A percentile compares a stretch with the other conserved stretches of the same genome.
Evolutionary conservation across 371 early-diverging fungal genomes (phyloP).

Genomic region (Parasitella parasitica): DNA sequence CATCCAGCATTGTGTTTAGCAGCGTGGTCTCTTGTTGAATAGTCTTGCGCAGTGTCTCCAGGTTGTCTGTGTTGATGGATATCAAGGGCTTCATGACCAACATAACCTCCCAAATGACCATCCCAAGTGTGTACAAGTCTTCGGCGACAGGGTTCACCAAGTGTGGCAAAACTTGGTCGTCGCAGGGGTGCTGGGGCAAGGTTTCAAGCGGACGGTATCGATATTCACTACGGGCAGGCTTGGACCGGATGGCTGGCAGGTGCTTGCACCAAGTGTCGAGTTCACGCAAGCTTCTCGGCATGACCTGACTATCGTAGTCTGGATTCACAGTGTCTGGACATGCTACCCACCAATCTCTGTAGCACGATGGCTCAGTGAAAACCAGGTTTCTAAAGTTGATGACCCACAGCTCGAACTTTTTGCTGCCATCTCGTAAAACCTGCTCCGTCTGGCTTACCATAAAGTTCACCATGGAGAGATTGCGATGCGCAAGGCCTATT

Average conservation of each 20-base stretch:
- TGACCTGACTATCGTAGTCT: conserved; percentile 27
- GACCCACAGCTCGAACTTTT: conserved; percentile 45
- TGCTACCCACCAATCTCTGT: conserved; percentile 54
- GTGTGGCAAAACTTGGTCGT: conserved; percentile 43
- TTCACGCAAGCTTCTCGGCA: conserved; percentile 41
- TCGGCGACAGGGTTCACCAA: conserved; percentile 58
- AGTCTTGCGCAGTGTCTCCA: conserved; percentile 60
- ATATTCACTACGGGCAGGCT: conserved; percentile 59
- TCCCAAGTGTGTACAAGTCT: conserved; percentile 66
- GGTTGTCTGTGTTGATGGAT: too few species aligned
- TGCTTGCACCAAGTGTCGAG: conserved; percentile 43
- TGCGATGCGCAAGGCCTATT: conserved; percentile 61
- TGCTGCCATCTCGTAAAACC: conserved; percentile 48
- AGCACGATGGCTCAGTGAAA: conserved; percentile 46
- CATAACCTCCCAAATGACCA: conserved; percentile 65
- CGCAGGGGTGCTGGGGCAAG: conserved; percentile 50
- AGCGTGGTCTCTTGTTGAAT: conserved; percentile 53
- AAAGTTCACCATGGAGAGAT: conserved; percentile 65
- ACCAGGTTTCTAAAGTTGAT: conserved; percentile 67
- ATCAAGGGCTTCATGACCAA: conserved; percentile 66
- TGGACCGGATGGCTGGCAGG: conserved; percentile 50
- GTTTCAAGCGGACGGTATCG: conserved; percentile 63
- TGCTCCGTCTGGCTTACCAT: conserved; percentile 56
- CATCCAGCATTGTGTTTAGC: conserved; percentile 45
- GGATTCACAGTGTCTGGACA: conserved; percentile 5